Base-by-base conservation (phyloP, 305 asterid genomes). In the Fraxinus xanthoxyloides region DNA sequence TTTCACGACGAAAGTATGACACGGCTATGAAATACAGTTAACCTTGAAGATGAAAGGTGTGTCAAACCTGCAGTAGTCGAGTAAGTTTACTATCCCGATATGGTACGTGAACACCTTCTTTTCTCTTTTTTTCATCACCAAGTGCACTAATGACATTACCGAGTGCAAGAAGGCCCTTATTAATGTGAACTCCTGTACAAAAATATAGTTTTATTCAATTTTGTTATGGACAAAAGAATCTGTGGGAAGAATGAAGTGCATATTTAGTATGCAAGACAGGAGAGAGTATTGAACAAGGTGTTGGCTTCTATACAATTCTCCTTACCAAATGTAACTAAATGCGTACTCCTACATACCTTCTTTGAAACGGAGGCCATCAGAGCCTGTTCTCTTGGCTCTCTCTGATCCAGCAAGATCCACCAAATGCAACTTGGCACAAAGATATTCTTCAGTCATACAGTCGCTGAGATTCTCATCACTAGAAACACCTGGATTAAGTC, bases 351-450 rank as follows among this genome's bases (percentile, higher is more conserved):
- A 51, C 82, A 80, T 80, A 91, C 98, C 99, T 93, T 97, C 99
- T 88, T 95, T 97, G 85, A 97, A 97, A 79, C 99, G 98, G 77
- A 97, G 90, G 81, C 99, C 99, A 82, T 93, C 98, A 31, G 99
- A 97, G 54, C 99, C 99, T 5, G 99, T 97, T 86, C 99, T 89
- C 92, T 97, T 97, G 34, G 99, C 99, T 9, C 99, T 92, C 84
- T 97, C 99, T 77, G 99, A 97, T 83, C 99, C 99, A 86, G 99
- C 99, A 84, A 97, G 98, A 88, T 97, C 99, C 85, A 97, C 99
- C 89, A 95, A 92, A 89, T 97, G 99, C 92, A 97, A 85, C 87
- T 97, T 97, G 79, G 99, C 98, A 92, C 98, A 93, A 32, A 97
- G 97, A 88, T 94, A 97, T 84, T 97, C 99, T 40, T 97, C 99